A percentile compares a stretch with the other conserved stretches of the same genome.
These are phyloP conservation scores for Calycina marina DNA, from an alignment of 2,329 filamentous ascomycete genomes.

Conservation along the genomic window DNA sequence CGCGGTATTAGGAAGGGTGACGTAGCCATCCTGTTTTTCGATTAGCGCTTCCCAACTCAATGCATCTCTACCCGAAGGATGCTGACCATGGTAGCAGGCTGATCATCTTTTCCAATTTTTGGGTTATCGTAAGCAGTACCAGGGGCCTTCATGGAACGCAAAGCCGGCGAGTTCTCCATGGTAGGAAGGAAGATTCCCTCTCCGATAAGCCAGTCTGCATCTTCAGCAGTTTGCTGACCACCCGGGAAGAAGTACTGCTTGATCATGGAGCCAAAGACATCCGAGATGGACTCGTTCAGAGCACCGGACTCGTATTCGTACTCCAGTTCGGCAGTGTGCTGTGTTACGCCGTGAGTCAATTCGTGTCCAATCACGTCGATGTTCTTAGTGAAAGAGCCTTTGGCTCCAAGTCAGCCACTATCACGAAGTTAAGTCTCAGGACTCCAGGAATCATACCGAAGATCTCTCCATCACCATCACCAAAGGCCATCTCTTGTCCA, in stretches of 20 bases:
- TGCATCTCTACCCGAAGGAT: no score
- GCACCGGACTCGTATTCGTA: slow-evolving; percentile 38
- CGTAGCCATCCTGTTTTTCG: slow-evolving; percentile 28
- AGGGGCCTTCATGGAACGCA: slow-evolving; percentile 39
- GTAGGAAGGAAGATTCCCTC: slow-evolving; percentile 29
- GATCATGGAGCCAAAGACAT: slow-evolving; percentile 42
- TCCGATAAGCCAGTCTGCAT: slow-evolving; percentile 40
- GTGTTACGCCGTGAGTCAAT: slow-evolving; percentile 38
- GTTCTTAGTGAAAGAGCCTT: slow-evolving; percentile 34
- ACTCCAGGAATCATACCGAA: slow-evolving; percentile 11
- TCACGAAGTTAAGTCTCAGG: no score
- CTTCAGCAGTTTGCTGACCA: slow-evolving; percentile 13
- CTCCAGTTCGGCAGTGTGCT: slow-evolving; percentile 33
- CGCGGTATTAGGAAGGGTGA: slow-evolving; percentile 21
- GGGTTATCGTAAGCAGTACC: slow-evolving; percentile 38
- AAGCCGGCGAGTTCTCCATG: slow-evolving; percentile 28
- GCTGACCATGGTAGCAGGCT: slow-evolving; percentile 35
- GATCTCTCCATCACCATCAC: slow-evolving; percentile 28
- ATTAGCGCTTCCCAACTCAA: no score
- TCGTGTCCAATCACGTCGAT: slow-evolving; percentile 44
- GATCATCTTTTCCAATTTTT: slow-evolving; percentile 37
- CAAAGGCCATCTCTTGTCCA: slow-evolving; percentile 39
- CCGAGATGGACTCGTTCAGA: slow-evolving; percentile 41
- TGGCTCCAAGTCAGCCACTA: no score
- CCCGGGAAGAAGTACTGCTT: slow-evolving; percentile 33